A percentile compares a stretch with the other conserved stretches of the same genome.
Evolutionary conservation across 192 early-diverging fungal genomes (phyloP).

Genomic region (Coemansia sp.): DNA sequence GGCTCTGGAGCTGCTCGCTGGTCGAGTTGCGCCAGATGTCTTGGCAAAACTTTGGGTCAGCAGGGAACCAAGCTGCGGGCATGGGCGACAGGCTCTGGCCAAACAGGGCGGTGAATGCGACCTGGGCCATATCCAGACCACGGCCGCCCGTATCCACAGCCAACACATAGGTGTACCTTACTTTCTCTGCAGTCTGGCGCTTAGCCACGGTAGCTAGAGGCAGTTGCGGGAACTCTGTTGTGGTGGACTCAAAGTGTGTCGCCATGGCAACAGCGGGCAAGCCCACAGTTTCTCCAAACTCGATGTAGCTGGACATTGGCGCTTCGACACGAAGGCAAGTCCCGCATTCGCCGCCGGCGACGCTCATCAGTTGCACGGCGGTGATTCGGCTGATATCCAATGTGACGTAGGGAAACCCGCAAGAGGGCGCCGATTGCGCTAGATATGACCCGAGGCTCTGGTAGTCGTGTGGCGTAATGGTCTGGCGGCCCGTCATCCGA

Average conservation of each 20-base stretch:
- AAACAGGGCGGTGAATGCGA: slow-evolving; percentile 56
- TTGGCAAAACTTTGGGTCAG: slow-evolving; percentile 41
- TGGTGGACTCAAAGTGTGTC: slow-evolving; percentile 38
- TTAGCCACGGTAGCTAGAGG: slow-evolving; percentile 23
- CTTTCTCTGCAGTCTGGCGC: slow-evolving; percentile 8
- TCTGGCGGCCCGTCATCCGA: slow-evolving; percentile 43
- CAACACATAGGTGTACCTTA: slow-evolving; percentile 52
- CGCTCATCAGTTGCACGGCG: slow-evolving; percentile 51
- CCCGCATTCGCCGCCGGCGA: slow-evolving; percentile 48
- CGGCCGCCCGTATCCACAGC: slow-evolving; percentile 60
- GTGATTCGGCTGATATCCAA: slow-evolving; percentile 60
- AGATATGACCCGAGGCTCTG: slow-evolving; percentile 46
- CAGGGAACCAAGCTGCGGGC: slow-evolving; percentile 53
- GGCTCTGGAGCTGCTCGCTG: slow-evolving; percentile 17
- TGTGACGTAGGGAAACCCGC: slow-evolving; percentile 56
- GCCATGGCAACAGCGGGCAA: slow-evolving; percentile 42
- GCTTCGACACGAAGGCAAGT: slow-evolving; percentile 54
- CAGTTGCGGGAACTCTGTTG: slow-evolving; percentile 28
- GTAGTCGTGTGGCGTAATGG: slow-evolving; percentile 57
- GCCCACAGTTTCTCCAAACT: slow-evolving; percentile 25
- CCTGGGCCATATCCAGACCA: slow-evolving; percentile 57
- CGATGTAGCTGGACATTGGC: slow-evolving; percentile 27
- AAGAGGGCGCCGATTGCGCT: slow-evolving; percentile 54
- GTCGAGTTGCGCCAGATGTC: slow-evolving; percentile 52
- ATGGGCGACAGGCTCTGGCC: slow-evolving; percentile 53